Percentiles rank a stretch among this genome's conserved stretches.
These are phyloP conservation scores for Westerdykella aurantiaca DNA, from an alignment of 2,329 filamentous ascomycete species.

Conservation along the genomic window DNA sequence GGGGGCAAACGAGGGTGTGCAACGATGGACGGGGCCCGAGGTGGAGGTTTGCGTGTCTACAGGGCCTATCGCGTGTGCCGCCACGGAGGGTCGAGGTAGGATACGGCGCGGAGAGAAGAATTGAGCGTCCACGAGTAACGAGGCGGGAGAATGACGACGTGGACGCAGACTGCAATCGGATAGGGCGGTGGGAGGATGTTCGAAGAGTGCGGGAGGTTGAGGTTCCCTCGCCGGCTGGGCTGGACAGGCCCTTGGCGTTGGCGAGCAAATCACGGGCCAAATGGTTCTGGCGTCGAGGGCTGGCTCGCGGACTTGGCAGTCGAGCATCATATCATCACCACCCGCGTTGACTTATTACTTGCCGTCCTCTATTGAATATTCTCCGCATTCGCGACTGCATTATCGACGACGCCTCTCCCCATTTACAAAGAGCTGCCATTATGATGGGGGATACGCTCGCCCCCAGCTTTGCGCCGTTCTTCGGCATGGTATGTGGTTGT, in stretches of 20 bases:
- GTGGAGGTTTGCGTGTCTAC: slow-evolving; percentile 4
- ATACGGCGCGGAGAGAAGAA: too few species aligned
- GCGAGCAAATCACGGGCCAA: neutral
- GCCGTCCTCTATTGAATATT: too few species aligned
- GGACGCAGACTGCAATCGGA: slow-evolving; percentile 7
- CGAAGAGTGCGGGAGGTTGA: neutral
- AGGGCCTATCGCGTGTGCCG: too few species aligned
- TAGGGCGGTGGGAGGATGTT: slow-evolving; percentile 4
- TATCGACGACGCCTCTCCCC: too few species aligned
- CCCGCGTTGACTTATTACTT: too few species aligned
- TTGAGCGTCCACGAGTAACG: neutral
- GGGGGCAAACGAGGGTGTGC: too few species aligned
- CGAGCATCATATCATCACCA: too few species aligned
- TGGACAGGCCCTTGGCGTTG: neutral
- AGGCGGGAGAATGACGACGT: slow-evolving; percentile 6
- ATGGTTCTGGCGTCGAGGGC: slow-evolving; percentile 1
- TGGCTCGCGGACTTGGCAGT: too few species aligned
- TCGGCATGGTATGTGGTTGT: slow-evolving; percentile 67
- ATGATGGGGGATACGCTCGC: slow-evolving; percentile 48
- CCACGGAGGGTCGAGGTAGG: too few species aligned
- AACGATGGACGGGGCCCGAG: slow-evolving; percentile 5
- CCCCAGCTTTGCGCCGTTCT: slow-evolving; percentile 80
- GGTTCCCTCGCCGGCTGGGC: neutral
- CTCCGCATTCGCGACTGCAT: too few species aligned
- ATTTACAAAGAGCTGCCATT: too few species aligned